Conservation (phyloP, 129 eudicot genomes). For the Helianthus annuus region DNA sequence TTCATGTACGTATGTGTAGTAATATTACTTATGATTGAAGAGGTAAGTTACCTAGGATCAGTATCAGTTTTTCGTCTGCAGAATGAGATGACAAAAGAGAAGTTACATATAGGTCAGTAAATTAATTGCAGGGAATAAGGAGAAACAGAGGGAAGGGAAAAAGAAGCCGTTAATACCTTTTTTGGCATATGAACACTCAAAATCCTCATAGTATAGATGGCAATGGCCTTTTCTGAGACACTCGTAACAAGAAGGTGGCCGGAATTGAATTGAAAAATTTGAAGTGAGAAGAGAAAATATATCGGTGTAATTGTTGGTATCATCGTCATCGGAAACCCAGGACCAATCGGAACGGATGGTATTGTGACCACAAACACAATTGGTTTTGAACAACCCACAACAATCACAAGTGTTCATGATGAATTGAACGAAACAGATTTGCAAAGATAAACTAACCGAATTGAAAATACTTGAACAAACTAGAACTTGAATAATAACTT, state of each 20-base stretch:
- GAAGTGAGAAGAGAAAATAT: constrained; percentile 26
- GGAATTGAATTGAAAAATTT: not conserved
- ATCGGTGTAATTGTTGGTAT: not conserved
- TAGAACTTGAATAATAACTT: too few relatives aligned
- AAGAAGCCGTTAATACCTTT: constrained; percentile 3
- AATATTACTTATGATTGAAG: not conserved
- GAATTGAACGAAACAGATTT: too few relatives aligned
- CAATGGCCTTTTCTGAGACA: constrained; percentile 14
- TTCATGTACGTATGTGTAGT: too few relatives aligned
- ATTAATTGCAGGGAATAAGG: not conserved
- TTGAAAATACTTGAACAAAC: too few relatives aligned
- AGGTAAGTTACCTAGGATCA: constrained; percentile 1
- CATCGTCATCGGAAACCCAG: too few relatives aligned
- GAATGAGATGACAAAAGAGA: not conserved
- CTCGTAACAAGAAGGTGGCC: constrained; percentile 1
- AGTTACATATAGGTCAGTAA: not conserved
- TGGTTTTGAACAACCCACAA: too few relatives aligned
- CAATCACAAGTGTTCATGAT: too few relatives aligned
- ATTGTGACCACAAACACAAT: too few relatives aligned
- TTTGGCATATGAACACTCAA: constrained; percentile 21
- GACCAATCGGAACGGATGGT: too few relatives aligned
- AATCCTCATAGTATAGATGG: not conserved
- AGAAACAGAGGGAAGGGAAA: too few relatives aligned
- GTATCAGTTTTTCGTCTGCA: not conserved
- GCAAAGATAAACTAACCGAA: too few relatives aligned